Base-by-base conservation (phyloP, 208 protist species). In the Acanthamoeba sp. region DNA sequence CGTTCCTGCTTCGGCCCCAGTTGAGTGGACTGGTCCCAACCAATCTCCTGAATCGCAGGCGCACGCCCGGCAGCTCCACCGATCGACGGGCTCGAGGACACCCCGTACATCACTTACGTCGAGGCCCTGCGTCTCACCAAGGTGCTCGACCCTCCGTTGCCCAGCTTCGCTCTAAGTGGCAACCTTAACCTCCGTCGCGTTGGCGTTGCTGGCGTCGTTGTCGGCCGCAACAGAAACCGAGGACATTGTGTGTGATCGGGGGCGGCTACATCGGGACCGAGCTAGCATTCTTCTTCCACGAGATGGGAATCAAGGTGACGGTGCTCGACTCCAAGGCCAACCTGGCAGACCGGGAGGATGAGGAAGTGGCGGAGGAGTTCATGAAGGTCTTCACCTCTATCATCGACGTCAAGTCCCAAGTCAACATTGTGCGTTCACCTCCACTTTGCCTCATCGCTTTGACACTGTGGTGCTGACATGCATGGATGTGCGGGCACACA, bases 91-190 rank as follows among this genome's bases (percentile, higher is more conserved):
- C 32, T 95, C 27, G 91, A 57, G 24, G 48, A 14, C 18, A 95
- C 91, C 6, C 94, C 94, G 24, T 95, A 95, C 84, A 88, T 95
- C 91, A 95, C 95, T 2, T 94, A 29, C 50, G 91, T 62, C 42
- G 95, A 95, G 40, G 95, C 95, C 34, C 32, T 96, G 34, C 69
- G 95, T 22, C n/a, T 94, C 24, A 62, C 34, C 18, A 69, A 95
- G 62, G 62, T 64, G 42, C 73, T 82, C 34, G 10, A 48, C 42
- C 42, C 6, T 48, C 3, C 10, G 42, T 48, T 3, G 42, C 3
- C 42, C 42, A 48, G n/a, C n/a, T n/a, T n/a, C n/a, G n/a, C n/a
- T n/a, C n/a, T n/a, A n/a, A n/a, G n/a, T n/a, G n/a, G n/a, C n/a
- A n/a, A n/a, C n/a, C n/a, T n/a, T n/a, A n/a, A n/a, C 20, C 52